Conservation (phyloP, 208 protist genomes). For the Crithidia sp. region DNA sequence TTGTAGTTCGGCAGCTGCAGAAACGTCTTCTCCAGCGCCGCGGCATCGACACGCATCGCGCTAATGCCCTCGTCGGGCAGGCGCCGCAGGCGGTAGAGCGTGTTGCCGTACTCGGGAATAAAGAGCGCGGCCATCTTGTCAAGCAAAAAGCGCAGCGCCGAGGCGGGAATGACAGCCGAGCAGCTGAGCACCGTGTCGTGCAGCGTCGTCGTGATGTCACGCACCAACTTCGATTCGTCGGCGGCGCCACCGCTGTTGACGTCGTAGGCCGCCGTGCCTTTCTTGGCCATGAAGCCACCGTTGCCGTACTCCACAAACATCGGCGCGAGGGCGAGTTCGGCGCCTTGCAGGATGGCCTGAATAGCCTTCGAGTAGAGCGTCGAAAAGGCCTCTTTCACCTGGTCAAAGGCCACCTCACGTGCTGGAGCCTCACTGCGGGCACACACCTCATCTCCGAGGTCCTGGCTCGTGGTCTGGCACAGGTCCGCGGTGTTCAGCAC, state of each 20-base stretch:
- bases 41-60: constrained; percentile 76
- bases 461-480: constrained; percentile 74
- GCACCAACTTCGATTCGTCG: constrained; percentile 70
- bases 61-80: constrained; percentile 66
- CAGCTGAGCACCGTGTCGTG: constrained; percentile 78
- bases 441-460: constrained; percentile 83
- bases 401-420: constrained; percentile 76
- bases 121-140: constrained; percentile 80
- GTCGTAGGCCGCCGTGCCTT: constrained; percentile 14
- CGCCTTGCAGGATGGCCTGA: constrained; percentile 69
- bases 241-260: constrained; percentile 19
- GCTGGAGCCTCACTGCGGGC: constrained; percentile 63
- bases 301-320: constrained; percentile 75
- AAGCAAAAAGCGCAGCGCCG: constrained; percentile 81
- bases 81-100: constrained; percentile 68
- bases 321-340: constrained; percentile 53
- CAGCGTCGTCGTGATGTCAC: constrained; percentile 59
- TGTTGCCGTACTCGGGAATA: constrained; percentile 73
- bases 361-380: constrained; percentile 68
- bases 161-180: constrained; percentile 52
- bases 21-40: constrained; percentile 77
- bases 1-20: constrained; percentile 90
- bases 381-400: constrained; percentile 79
- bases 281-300: constrained; percentile 47
- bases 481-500: constrained; percentile 88